A percentile compares a stretch with the other conserved stretches of the same genome.
phyloP scores from a whole-genome alignment of 352 stramenopile genomes.

The Globisporangium spinosum region DNA sequence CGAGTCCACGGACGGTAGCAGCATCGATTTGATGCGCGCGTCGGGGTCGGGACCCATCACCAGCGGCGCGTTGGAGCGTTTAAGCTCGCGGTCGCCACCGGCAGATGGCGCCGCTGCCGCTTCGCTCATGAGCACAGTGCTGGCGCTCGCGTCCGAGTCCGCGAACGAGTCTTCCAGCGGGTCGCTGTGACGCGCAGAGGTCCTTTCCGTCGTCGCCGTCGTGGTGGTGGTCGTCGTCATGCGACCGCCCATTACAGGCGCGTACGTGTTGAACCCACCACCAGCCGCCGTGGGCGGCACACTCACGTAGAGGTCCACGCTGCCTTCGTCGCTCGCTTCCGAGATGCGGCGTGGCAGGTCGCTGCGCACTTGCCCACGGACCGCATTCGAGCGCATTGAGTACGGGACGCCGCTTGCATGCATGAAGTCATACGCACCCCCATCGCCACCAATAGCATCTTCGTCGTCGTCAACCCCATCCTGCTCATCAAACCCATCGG shows the following conservation, averaged over 20 bases:
- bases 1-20: constrained; percentile 17
- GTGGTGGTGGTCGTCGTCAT: not conserved
- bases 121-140: not conserved
- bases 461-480: not conserved
- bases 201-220: not conserved
- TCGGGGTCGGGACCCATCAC: constrained; percentile 23
- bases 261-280: not conserved
- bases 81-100: constrained; percentile 21
- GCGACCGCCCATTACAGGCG: not conserved
- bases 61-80: constrained; percentile 28
- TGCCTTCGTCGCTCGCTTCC: constrained; percentile 42
- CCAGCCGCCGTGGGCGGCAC: not conserved
- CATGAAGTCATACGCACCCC: not conserved
- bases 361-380: constrained; percentile 21
- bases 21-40: constrained; percentile 18
- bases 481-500: constrained; percentile 7
- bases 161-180: constrained; percentile 12
- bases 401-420: not conserved
- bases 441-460: not conserved
- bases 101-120: constrained; percentile 15
- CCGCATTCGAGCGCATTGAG: constrained; percentile 15
- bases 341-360: constrained; percentile 33
- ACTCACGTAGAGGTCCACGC: constrained; percentile 22
- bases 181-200: constrained; percentile 12
- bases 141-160: constrained; percentile 16